Base-by-base conservation (phyloP, 2,329 filamentous ascomycete species). In the Trematosphaeria pertusa region DNA sequence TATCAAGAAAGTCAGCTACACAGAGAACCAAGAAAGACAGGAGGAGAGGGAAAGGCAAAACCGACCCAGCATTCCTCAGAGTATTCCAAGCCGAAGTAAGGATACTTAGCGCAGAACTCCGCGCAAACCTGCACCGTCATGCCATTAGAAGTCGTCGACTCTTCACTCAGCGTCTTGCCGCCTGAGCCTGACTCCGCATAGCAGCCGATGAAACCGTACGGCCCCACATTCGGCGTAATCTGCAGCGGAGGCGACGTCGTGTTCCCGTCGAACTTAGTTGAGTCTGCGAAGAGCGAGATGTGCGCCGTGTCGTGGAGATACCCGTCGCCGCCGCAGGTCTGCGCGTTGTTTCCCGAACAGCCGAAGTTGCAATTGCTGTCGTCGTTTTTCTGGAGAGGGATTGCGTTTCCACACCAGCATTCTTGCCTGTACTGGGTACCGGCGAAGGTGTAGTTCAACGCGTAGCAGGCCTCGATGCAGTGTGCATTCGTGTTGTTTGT, bases 281-380 rank as follows among this genome's bases (percentile, higher is more conserved):
- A 43, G 35, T 58, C 58, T 50, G 19, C 58, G 39, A 54, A 65
- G 76, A 82, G 43, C 11, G 62, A 84, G 73, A 62, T 74, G 79
- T 5, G 72, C 47, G 22, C 72, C 70, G 6, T n/a, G 22, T 55
- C 68, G 69, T 64, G 53, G 6, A 69, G 58, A 10, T 68, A 57
- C 8, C 75, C 79, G 37, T 81, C 77, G 2, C 81, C 81, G 37
- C 82, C 81, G 34, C 82, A 85, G 12, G 77, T 72, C 56, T 83
- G 71, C 47, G 76, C 75, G 20, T 76, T 46, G 33, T 78, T 74
- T 1, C 81, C 81, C 0, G 68, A 56, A 50, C 82, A 85, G 28
- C 73, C 61, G 46, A 73, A 82, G 64, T 80, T 79, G 67, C 82
- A 84, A 50, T 81, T 51, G 6, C 39, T 48, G 0, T 79, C 75